Evolutionary conservation across 495 filamentous ascomycete species (phyloP).

Genomic region (Lophiotrema nucula): DNA sequence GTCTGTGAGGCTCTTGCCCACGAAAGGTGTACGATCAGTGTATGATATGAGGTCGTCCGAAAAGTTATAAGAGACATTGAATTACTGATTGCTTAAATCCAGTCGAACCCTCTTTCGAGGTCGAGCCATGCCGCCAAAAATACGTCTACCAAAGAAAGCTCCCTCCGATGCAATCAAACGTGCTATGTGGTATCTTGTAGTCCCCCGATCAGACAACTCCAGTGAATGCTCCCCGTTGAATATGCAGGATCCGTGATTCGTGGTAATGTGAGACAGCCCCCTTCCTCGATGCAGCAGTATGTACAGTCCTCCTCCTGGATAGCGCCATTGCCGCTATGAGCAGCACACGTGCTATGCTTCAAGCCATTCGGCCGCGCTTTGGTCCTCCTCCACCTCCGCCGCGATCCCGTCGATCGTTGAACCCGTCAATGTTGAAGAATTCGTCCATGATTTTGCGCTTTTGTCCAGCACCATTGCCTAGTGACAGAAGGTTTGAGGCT

Average conservation of each 20-base stretch:
- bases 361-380: slow-evolving; percentile 72
- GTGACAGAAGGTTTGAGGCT: slow-evolving; percentile 44
- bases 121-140: too few species aligned
- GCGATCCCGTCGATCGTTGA: slow-evolving; percentile 64
- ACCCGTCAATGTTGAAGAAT: slow-evolving; percentile 74
- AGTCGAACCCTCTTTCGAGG: too few species aligned
- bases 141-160: too few species aligned
- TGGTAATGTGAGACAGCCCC: background rate
- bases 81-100: too few species aligned
- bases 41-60: too few species aligned
- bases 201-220: slow-evolving; percentile 1
- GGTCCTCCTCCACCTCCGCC: slow-evolving; percentile 47
- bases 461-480: slow-evolving; percentile 63
- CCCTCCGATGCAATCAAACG: too few species aligned
- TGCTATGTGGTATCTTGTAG: background rate
- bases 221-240: slow-evolving; percentile 6
- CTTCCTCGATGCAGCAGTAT: too few species aligned
- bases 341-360: slow-evolving; percentile 24
- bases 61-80: too few species aligned
- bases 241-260: slow-evolving; percentile 2
- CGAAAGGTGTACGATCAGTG: too few species aligned
- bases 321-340: background rate
- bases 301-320: background rate
- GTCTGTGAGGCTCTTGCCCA: too few species aligned
- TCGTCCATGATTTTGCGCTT: slow-evolving; percentile 79